phyloP scores from a whole-genome alignment of 352 stramenopile species.

The Phytophthora capsici region DNA sequence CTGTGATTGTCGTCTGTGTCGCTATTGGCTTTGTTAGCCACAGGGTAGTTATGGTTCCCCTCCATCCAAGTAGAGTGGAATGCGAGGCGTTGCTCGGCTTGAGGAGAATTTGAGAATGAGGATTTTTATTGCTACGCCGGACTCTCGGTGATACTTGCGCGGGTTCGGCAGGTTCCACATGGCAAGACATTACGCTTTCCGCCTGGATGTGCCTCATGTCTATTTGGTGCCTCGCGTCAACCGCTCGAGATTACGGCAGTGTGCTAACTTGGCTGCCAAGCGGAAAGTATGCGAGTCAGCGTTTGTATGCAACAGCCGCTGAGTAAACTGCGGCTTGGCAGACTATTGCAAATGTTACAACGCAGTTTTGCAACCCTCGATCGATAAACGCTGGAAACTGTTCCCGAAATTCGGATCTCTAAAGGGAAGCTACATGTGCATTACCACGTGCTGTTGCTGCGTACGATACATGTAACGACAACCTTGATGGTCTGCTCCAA shows the following conservation, averaged over 20 bases:
- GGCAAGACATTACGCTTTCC: too few species aligned
- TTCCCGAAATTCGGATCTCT: too few species aligned
- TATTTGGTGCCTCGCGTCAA: slow-evolving; percentile 3
- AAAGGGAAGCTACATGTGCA: too few species aligned
- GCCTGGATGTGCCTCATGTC: slow-evolving; percentile 14
- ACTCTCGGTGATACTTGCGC: background rate
- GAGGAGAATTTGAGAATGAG: slow-evolving; percentile 27
- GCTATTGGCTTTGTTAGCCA: background rate
- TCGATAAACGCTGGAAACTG: background rate
- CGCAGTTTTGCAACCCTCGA: background rate
- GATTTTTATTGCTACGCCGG: background rate
- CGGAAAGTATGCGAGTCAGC: background rate
- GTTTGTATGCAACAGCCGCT: background rate
- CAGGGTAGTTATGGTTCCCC: slow-evolving; percentile 3
- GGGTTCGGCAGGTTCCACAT: background rate
- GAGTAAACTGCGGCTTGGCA: background rate
- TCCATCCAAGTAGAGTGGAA: slow-evolving; percentile 13
- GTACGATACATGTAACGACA: slow-evolving; percentile 1
- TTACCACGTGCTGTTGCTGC: too few species aligned
- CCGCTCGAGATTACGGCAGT: background rate
- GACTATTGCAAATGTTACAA: too few species aligned
- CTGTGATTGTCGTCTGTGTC: slow-evolving; percentile 24
- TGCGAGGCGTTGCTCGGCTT: slow-evolving; percentile 6
- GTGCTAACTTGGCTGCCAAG: background rate
- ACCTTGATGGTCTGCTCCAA: background rate